These are phyloP conservation scores for Diphasiastrum complanatum DNA, from an alignment of 83 land plant species.

Conservation along the genomic window DNA sequence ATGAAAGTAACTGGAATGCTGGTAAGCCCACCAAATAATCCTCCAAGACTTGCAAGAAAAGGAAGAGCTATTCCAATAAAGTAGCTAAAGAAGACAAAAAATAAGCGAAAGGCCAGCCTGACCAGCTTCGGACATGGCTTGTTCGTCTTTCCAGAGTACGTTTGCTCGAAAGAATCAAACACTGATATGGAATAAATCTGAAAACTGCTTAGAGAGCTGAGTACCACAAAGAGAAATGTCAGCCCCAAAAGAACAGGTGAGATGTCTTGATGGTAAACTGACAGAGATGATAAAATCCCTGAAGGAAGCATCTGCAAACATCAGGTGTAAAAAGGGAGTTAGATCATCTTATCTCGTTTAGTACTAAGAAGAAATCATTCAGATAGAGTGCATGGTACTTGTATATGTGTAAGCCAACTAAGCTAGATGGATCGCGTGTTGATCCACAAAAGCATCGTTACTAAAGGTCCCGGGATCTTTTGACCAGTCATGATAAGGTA, in stretches of 20 bases:
- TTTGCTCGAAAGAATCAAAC: conserved; percentile 12
- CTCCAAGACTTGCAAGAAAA: conserved; percentile 7
- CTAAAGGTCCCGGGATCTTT: no score
- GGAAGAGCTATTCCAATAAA: conserved; percentile 1
- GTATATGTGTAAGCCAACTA: no score
- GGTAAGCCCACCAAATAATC: conserved; percentile 4
- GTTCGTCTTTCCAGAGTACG: conserved; percentile 2
- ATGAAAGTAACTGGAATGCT: conserved; percentile 14
- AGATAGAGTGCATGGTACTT: no score
- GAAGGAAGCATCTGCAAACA: conserved; percentile 13
- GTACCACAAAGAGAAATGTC: conserved; percentile 3
- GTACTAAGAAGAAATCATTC: no score
- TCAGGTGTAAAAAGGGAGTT: no score
- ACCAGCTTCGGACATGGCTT: background rate
- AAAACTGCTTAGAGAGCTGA: conserved; percentile 8
- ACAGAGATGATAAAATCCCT: conserved; percentile 3
- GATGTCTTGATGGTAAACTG: background rate
- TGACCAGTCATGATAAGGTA: no score
- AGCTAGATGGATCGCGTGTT: no score
- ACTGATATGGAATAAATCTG: conserved; percentile 10
- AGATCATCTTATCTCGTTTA: no score
- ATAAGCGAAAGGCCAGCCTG: background rate
- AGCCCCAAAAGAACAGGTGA: background rate
- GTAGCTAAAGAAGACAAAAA: conserved; percentile 5
- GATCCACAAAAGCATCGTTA: no score